Evolutionary conservation across 345 rosid species (phyloP).

Genomic region (Alliaria petiolata): DNA sequence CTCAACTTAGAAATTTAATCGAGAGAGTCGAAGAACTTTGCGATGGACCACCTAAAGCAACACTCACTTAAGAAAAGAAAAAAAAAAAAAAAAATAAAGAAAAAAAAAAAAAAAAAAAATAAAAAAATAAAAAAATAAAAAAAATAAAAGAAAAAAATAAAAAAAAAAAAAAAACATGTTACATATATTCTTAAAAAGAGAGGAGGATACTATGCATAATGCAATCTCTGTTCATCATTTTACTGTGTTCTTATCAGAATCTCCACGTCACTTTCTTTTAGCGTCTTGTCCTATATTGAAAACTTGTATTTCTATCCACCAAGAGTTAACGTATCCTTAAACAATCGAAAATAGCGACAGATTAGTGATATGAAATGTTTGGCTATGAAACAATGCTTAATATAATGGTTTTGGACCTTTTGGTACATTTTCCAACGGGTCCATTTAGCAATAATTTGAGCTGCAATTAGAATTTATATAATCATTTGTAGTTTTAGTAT

Average conservation of each 20-base stretch:
- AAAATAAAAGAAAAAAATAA: too few species aligned
- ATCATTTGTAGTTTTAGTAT: not conserved
- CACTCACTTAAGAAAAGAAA: constrained; percentile 3
- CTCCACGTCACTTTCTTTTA: constrained; percentile 23
- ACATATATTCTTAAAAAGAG: constrained; percentile 3
- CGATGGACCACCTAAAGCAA: constrained; percentile 25
- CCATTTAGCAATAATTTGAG: not conserved
- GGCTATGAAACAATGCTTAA: constrained; percentile 9
- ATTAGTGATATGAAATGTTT: constrained; percentile 26
- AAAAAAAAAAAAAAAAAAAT: too few species aligned
- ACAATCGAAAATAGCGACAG: constrained; percentile 37
- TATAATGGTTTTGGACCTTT: constrained; percentile 9
- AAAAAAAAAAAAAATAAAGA: too few species aligned
- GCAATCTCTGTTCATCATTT: constrained; percentile 24
- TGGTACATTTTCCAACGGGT: not conserved
- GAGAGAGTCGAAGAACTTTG: constrained; percentile 12
- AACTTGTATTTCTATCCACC: constrained; percentile 4
- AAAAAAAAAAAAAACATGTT: too few species aligned
- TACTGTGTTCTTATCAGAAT: constrained; percentile 24
- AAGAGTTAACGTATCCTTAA: constrained; percentile 30
- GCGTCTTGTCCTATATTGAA: not conserved
- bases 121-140: too few species aligned
- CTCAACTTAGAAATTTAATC: constrained; percentile 13
- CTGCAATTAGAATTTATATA: not conserved
- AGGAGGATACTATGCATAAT: constrained; percentile 30